These are phyloP conservation scores for Penicillium herquei DNA, from an alignment of 495 filamentous ascomycete species.

Conservation along the genomic window DNA sequence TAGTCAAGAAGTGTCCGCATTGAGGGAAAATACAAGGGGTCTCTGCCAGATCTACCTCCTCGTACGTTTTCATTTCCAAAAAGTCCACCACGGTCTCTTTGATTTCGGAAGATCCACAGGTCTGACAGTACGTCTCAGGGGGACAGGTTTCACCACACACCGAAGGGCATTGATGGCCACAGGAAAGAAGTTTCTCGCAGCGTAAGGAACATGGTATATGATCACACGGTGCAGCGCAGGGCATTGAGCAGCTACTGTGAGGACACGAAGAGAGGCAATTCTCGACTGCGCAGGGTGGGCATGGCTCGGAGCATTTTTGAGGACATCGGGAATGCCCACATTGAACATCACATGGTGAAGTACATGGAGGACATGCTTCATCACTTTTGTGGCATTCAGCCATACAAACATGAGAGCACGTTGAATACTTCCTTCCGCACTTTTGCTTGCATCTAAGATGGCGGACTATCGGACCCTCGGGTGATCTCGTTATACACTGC, in stretches of 20 bases:
- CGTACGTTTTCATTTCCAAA: neutral
- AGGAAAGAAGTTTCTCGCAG: slow-evolving; percentile 55
- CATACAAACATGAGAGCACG: slow-evolving; percentile 59
- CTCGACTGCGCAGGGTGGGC: slow-evolving; percentile 59
- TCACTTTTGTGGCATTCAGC: slow-evolving; percentile 57
- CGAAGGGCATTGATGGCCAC: slow-evolving; percentile 68
- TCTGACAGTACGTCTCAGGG: neutral
- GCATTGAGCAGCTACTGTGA: slow-evolving; percentile 61
- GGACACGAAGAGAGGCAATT: slow-evolving; percentile 56
- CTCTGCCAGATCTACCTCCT: neutral
- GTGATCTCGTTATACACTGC: slow-evolving; percentile 40
- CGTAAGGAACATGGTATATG: slow-evolving; percentile 64
- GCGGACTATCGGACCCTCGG: slow-evolving; percentile 24
- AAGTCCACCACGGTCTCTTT: slow-evolving; percentile 3
- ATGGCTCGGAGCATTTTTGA: slow-evolving; percentile 61
- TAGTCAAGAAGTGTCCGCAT: slow-evolving; percentile 8
- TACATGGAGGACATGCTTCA: slow-evolving; percentile 54
- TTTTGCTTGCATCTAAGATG: slow-evolving; percentile 51
- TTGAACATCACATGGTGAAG: slow-evolving; percentile 54
- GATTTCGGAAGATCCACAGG: slow-evolving; percentile 4
- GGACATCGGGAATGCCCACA: slow-evolving; percentile 63
- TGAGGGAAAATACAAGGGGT: slow-evolving; percentile 1
- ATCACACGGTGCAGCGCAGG: slow-evolving; percentile 61
- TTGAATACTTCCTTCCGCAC: slow-evolving; percentile 55
- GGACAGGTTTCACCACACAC: slow-evolving; percentile 69